phyloP scores from a whole-genome alignment of 768 basidiomycete genomes.

The Suillus paluster region DNA sequence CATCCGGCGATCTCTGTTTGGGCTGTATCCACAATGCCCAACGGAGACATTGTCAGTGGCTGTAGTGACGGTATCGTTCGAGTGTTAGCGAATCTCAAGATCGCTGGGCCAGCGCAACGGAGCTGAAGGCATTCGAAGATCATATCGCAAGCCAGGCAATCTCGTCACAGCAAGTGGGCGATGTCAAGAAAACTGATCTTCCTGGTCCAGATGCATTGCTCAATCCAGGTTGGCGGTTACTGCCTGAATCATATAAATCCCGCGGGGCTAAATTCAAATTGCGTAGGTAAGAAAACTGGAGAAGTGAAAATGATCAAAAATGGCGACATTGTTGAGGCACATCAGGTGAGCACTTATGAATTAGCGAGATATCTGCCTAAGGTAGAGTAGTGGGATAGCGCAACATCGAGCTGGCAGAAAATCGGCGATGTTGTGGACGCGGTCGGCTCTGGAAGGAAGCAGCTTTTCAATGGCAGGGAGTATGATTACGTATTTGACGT shows the following conservation, averaged over 20 bases:
- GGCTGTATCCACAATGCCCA: slow-evolving; percentile 86
- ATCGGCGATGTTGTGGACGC: slow-evolving; percentile 97
- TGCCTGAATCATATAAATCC: background rate
- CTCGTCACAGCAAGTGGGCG: slow-evolving; percentile 86
- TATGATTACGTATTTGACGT: slow-evolving; percentile 99
- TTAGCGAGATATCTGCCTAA: slow-evolving; percentile 8
- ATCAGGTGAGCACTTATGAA: slow-evolving; percentile 64
- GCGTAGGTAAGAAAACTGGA: slow-evolving; percentile 85
- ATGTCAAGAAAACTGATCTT: slow-evolving; percentile 90
- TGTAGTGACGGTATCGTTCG: slow-evolving; percentile 88
- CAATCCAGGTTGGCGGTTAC: slow-evolving; percentile 60
- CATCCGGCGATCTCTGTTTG: slow-evolving; percentile 98
- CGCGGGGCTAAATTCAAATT: slow-evolving; percentile 12
- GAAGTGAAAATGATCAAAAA: slow-evolving; percentile 92
- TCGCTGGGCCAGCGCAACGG: slow-evolving; percentile 70
- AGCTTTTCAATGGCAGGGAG: slow-evolving; percentile 91
- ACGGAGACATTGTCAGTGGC: slow-evolving; percentile 92
- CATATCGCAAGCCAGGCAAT: slow-evolving; percentile 79
- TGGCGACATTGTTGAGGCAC: slow-evolving; percentile 81
- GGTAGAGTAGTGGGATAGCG: slow-evolving; percentile 76
- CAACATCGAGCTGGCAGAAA: slow-evolving; percentile 79
- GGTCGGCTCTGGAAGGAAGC: slow-evolving; percentile 86
- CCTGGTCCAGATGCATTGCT: slow-evolving; percentile 83
- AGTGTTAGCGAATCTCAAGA: slow-evolving; percentile 79
- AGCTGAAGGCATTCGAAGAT: slow-evolving; percentile 72